These are phyloP conservation scores for Phyllosticta citriasiana DNA, from an alignment of 2,329 filamentous ascomycete species.

Conservation along the genomic window DNA sequence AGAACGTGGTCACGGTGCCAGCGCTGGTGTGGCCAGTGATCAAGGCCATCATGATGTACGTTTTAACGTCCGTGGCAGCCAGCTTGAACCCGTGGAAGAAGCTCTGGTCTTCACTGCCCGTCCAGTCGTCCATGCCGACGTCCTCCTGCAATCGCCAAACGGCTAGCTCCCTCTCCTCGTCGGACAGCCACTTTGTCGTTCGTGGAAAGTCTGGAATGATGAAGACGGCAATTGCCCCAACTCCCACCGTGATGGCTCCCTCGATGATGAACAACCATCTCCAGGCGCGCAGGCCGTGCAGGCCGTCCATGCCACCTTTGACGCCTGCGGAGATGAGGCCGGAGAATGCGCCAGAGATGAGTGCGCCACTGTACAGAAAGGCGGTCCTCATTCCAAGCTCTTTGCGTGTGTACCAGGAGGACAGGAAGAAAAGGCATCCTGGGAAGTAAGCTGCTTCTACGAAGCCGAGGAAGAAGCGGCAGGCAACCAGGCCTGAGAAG, in stretches of 20 bases:
- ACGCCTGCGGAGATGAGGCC: constrained; percentile 53
- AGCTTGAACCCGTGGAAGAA: constrained; percentile 32
- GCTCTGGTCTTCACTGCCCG: constrained; percentile 23
- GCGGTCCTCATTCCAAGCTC: constrained; percentile 58
- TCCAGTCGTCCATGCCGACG: constrained; percentile 32
- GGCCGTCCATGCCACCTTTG: constrained; percentile 52
- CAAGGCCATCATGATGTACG: constrained; percentile 30
- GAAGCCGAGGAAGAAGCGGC: constrained; percentile 44
- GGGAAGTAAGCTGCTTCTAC: constrained; percentile 45
- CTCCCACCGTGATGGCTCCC: constrained; percentile 28
- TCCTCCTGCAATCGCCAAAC: constrained; percentile 28
- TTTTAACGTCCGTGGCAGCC: constrained; percentile 31
- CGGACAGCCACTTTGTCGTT: constrained; percentile 30
- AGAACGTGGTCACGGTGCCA: constrained; percentile 37
- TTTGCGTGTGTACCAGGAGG: constrained; percentile 59
- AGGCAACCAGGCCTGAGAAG: constrained; percentile 37
- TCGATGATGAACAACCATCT: constrained; percentile 19
- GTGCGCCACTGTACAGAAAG: constrained; percentile 55
- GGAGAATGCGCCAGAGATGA: constrained; percentile 63
- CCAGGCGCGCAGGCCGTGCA: constrained; percentile 50
- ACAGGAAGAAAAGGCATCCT: constrained; percentile 54
- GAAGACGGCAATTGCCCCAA: constrained; percentile 49
- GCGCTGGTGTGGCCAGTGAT: constrained; percentile 31
- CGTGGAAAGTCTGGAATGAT: constrained; percentile 59
- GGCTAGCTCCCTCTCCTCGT: constrained; percentile 30